A percentile compares a stretch with the other conserved stretches of the same genome.
Evolutionary conservation across 805 yeast genomes (phyloP).

Genomic region (Kodamaea laetipori): DNA sequence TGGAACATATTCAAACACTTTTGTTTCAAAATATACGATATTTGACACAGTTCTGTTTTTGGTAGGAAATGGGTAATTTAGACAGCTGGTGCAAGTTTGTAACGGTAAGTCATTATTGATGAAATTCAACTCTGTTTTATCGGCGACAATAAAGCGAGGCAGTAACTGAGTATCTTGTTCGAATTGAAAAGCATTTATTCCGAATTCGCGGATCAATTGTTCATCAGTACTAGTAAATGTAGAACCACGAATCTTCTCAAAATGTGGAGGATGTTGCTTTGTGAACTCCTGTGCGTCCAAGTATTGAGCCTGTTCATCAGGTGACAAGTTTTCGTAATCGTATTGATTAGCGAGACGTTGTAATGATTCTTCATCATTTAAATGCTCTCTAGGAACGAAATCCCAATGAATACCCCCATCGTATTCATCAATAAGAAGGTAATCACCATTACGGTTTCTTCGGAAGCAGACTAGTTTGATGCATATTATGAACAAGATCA

Average conservation of each 20-base stretch:
- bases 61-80: constrained; percentile 42
- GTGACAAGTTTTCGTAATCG: constrained; percentile 38
- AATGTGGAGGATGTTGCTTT: constrained; percentile 32
- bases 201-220: constrained; percentile 29
- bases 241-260: constrained; percentile 34
- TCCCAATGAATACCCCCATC: constrained; percentile 14
- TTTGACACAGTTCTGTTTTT: constrained; percentile 35
- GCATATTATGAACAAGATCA: neutral
- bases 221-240: constrained; percentile 28
- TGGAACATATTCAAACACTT: constrained; percentile 36
- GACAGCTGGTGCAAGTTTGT: constrained; percentile 41
- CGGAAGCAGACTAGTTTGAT: constrained; percentile 1
- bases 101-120: constrained; percentile 40
- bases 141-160: constrained; percentile 41
- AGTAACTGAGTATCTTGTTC: constrained; percentile 34
- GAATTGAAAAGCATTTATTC: constrained; percentile 43
- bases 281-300: constrained; percentile 39
- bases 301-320: constrained; percentile 43
- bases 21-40: constrained; percentile 63
- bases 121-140: constrained; percentile 40
- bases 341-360: constrained; percentile 37
- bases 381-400: constrained; percentile 34
- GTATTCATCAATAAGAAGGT: constrained; percentile 10
- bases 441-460: constrained; percentile 12
- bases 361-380: constrained; percentile 43